These are phyloP conservation scores for Brassica balearica DNA, from an alignment of 441 rosid species.

Conservation along the genomic window DNA sequence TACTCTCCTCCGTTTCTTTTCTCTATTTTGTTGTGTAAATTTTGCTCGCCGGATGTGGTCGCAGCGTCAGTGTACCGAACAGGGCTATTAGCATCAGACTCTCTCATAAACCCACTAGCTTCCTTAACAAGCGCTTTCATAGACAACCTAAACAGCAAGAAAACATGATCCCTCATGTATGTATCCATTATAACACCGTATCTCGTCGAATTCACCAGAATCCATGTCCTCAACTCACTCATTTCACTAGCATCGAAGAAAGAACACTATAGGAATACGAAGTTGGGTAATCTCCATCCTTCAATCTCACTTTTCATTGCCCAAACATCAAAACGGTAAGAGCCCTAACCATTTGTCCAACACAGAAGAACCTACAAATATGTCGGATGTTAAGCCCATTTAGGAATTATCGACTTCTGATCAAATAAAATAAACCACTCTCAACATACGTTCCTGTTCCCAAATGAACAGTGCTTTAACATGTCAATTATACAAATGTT, in stretches of 20 bases:
- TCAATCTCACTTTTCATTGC: constrained; percentile 60
- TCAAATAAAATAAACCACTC: no score
- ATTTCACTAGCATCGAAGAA: constrained; percentile 48
- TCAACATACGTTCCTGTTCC: neutral
- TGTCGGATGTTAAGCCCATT: no score
- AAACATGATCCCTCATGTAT: constrained; percentile 70
- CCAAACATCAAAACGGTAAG: constrained; percentile 76
- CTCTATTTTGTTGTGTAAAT: no score
- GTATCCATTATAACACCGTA: constrained; percentile 76
- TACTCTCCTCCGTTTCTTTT: no score
- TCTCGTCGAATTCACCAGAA: constrained; percentile 62
- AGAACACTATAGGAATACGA: constrained; percentile 58
- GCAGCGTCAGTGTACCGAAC: no score
- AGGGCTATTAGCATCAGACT: constrained; percentile 33
- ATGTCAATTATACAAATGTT: no score
- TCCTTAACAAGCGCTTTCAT: constrained; percentile 74
- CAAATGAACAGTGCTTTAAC: no score
- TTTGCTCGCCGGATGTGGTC: no score
- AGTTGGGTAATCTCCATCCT: constrained; percentile 71
- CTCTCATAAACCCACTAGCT: constrained; percentile 52
- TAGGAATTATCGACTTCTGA: constrained; percentile 16
- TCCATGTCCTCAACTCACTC: constrained; percentile 60
- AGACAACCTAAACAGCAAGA: constrained; percentile 61
- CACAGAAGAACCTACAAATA: constrained; percentile 35
- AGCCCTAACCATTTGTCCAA: constrained; percentile 36